Base-by-base conservation (phyloP, 768 basidiomycete species). In the Agrocybe pediades region DNA sequence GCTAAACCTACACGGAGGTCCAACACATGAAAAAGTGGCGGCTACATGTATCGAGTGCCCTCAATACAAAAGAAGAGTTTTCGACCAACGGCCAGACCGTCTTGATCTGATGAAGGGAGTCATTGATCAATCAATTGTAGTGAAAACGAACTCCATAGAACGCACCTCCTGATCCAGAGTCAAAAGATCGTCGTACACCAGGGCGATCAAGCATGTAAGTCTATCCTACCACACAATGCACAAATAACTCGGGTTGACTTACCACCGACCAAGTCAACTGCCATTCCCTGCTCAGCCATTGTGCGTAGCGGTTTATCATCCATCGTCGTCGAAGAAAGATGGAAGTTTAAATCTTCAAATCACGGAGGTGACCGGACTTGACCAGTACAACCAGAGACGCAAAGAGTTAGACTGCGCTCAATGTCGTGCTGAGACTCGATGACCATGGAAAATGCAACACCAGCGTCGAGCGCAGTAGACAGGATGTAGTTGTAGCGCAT, bases 401-500 rank as follows among this genome's bases (percentile, higher is more conserved):
- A n/a, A n/a, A n/a, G n/a, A n/a, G n/a, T n/a, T n/a, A n/a, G n/a
- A n/a, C n/a, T n/a, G n/a, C n/a, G n/a, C n/a, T n/a, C n/a, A n/a
- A n/a, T n/a, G n/a, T n/a, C n/a, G n/a, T n/a, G n/a, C n/a, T n/a
- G n/a, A n/a, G n/a, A n/a, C n/a, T n/a, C n/a, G 56, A 87, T 59
- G 53, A 90, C 52, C 50, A 81, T 42, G 39, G 73, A 62, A 54
- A 90, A 60, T 36, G 83, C 82, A 48, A 86, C 80, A 52, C 90
- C 90, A 5, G 84, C 77, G 69, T 83, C 84, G 36, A 86, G 76
- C 29, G 80, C 79, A n/a, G 90, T 87, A 17, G 90, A 86, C 20
- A 92, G 80, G 61, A 93, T 84, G 71, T 94, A 93, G 76, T 95
- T 95, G 82, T 92, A 94, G 41, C 90, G 84, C 84, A 90, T 84